These are phyloP conservation scores for Boehmeria nivea DNA, from an alignment of 306 rosid species.

Conservation along the genomic window DNA sequence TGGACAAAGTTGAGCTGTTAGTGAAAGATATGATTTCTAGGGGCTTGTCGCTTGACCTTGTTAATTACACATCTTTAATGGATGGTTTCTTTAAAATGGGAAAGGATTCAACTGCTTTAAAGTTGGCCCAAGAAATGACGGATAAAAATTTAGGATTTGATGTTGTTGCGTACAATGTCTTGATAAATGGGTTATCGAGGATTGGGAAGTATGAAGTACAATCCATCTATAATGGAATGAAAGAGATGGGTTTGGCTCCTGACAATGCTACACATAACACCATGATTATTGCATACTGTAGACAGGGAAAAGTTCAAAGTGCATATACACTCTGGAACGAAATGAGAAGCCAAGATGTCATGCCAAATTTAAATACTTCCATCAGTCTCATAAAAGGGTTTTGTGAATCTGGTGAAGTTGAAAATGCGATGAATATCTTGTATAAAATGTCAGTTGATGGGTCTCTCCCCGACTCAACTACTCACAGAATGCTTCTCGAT, in stretches of 20 bases:
- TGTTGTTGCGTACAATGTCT: constrained; percentile 77
- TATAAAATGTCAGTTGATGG: constrained; percentile 55
- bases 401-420: constrained; percentile 57
- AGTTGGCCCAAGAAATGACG: constrained; percentile 66
- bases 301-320: constrained; percentile 46
- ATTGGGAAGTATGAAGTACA: constrained; percentile 61
- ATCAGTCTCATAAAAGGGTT: constrained; percentile 59
- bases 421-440: constrained; percentile 52
- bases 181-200: constrained; percentile 65
- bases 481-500: constrained; percentile 56
- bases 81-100: constrained; percentile 74
- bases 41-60: constrained; percentile 59
- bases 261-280: constrained; percentile 72
- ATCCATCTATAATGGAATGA: constrained; percentile 57
- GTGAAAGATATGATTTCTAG: constrained; percentile 51
- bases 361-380: constrained; percentile 51
- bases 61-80: constrained; percentile 71
- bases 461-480: constrained; percentile 38
- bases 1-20: constrained; percentile 57
- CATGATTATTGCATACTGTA: constrained; percentile 56
- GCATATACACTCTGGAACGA: constrained; percentile 66
- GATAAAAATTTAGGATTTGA: constrained; percentile 55
- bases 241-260: constrained; percentile 68
- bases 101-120: constrained; percentile 55
- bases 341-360: constrained; percentile 61